These are phyloP conservation scores for Xylaria sp. DNA, from an alignment of 2,329 filamentous ascomycete genomes.

Conservation along the genomic window DNA sequence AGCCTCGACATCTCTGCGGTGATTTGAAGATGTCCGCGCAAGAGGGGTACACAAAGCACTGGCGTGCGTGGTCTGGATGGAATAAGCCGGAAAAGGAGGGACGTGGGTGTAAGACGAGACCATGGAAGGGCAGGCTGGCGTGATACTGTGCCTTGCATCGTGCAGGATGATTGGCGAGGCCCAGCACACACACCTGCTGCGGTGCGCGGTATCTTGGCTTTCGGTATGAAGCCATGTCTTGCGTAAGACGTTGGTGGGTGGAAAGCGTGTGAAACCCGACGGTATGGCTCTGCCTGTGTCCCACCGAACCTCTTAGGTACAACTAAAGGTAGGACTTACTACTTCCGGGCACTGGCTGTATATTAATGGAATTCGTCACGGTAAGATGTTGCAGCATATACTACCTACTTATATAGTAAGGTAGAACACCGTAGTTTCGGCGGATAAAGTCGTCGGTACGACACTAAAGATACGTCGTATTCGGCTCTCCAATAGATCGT, in stretches of 20 bases:
- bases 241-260: slow-evolving; percentile 8
- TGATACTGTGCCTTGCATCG: slow-evolving; percentile 40
- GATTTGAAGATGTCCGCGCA: neutral
- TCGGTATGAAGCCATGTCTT: slow-evolving; percentile 21
- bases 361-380: too few species aligned
- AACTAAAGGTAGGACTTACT: neutral
- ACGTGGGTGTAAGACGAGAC: slow-evolving; percentile 32
- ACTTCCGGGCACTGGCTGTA: neutral
- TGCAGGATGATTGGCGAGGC: slow-evolving; percentile 39
- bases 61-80: slow-evolving; percentile 17
- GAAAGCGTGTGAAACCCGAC: slow-evolving; percentile 20
- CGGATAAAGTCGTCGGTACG: too few species aligned
- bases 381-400: too few species aligned
- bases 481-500: too few species aligned
- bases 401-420: too few species aligned
- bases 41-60: slow-evolving; percentile 2
- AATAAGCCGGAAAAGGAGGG: slow-evolving; percentile 24
- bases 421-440: too few species aligned
- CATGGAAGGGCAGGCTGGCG: slow-evolving; percentile 31
- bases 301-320: neutral
- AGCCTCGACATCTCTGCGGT: slow-evolving; percentile 12
- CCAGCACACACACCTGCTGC: slow-evolving; percentile 18
- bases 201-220: slow-evolving; percentile 23
- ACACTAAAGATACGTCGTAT: too few species aligned
- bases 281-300: slow-evolving; percentile 15